Base-by-base conservation (phyloP, 2,329 filamentous ascomycete genomes). In the Fusarium setosum region DNA sequence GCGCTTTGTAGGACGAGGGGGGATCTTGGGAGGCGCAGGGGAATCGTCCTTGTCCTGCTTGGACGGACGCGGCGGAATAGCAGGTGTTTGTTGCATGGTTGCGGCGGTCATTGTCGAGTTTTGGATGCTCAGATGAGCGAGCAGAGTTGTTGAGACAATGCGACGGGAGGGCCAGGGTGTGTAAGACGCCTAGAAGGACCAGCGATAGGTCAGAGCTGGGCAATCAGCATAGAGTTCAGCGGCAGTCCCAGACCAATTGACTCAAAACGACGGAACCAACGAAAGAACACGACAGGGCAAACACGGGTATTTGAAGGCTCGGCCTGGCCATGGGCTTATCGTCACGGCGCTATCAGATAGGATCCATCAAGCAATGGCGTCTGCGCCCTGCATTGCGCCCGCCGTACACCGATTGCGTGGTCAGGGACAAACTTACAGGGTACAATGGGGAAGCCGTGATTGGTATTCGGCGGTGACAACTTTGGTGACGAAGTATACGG, bases 1-100 rank as follows among this genome's bases (percentile, higher is more conserved):
- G 42, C 91, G 91, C 75, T 90, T 90, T 44, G 88, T 88, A 5
- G 94, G 94, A 64, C 94, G 92, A 63, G 93, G 91, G 65, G 94
- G 94, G 47, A 97, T 85, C 73, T 87, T 88, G 62, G 94, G 94
- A 40, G 71, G 55, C 51, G 62, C 69, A 6, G 71, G 47, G 23
- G 77, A 69, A 51, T 79, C 74, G 59, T 80, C 77, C 64, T 80
- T 83, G 51, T 86, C 85, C 68, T 82, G 80, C 73, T 83, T 82
- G 37, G 79, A 77, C 10, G 87, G 87, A 63, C 87, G 84, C 70
- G 86, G 86, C 45, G 87, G 87, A 58, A 89, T 80, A 54, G 73
- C 72, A n/a, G 87, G 87, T 53, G 80, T 79, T 75, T 77, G 71
- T 68, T 82, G 82, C 78, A 83, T 82, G 50, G 82, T 78, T 62